These are phyloP conservation scores for Xylaria sp. DNA, from an alignment of 495 filamentous ascomycete species.

Conservation along the genomic window DNA sequence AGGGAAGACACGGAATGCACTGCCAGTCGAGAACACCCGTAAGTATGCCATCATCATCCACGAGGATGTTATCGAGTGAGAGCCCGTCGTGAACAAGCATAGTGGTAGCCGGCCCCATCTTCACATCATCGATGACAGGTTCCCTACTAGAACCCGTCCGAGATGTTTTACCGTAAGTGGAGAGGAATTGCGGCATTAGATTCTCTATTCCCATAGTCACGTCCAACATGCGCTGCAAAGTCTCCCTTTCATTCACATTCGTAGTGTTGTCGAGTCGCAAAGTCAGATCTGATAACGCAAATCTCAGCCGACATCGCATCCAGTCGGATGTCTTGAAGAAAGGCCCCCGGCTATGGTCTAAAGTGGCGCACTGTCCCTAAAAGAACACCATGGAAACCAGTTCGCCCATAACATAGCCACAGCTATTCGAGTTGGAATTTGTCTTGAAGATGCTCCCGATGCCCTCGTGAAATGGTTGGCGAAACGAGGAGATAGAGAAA, in stretches of 20 bases:
- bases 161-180: neutral
- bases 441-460: constrained; percentile 49
- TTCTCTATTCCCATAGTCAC: constrained; percentile 29
- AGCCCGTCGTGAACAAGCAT: constrained; percentile 58
- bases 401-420: constrained; percentile 29
- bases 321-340: constrained; percentile 41
- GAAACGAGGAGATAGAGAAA: constrained; percentile 39
- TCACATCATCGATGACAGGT: constrained; percentile 18
- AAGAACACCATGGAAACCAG: constrained; percentile 48
- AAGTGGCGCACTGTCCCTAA: constrained; percentile 38
- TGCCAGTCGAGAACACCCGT: constrained; percentile 63
- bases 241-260: constrained; percentile 10
- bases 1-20: constrained; percentile 55
- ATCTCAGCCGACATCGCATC: constrained; percentile 34
- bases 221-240: constrained; percentile 24
- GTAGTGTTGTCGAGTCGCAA: constrained; percentile 19
- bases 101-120: constrained; percentile 40
- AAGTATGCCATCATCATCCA: constrained; percentile 50
- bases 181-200: constrained; percentile 27
- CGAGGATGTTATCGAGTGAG: constrained; percentile 57
- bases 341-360: constrained; percentile 35
- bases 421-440: constrained; percentile 24
- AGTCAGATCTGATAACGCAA: constrained; percentile 29
- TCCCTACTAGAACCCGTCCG: constrained; percentile 14
- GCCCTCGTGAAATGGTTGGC: constrained; percentile 37